Percentiles rank a stretch among this genome's conserved stretches.
Conservation (phyloP, 2,329 filamentous ascomycete species). For the Piedraia hortae region DNA sequence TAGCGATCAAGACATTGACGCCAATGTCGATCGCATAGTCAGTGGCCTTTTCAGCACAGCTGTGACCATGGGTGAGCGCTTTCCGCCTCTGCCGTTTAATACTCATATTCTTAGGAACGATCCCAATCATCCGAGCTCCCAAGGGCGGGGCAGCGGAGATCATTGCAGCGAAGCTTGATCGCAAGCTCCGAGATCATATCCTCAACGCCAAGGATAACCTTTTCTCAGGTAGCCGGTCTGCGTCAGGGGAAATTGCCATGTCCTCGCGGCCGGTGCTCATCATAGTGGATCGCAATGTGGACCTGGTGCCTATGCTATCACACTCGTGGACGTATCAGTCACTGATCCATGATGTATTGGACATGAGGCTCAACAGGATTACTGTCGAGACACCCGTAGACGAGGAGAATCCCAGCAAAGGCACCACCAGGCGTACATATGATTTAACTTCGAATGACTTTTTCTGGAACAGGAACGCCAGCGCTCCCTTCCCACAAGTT, state of each 20-base stretch:
- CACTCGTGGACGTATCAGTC: conserved; percentile 86
- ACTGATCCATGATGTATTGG: conserved; percentile 49
- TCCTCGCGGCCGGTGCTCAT: conserved; percentile 60
- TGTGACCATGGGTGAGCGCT: conserved; percentile 62
- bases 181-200: conserved; percentile 86
- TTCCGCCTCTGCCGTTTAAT: not conserved
- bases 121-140: conserved; percentile 84
- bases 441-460: conserved; percentile 77
- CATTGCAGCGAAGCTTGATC: conserved; percentile 78
- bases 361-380: conserved; percentile 74
- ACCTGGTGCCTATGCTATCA: conserved; percentile 93
- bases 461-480: conserved; percentile 87
- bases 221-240: conserved; percentile 42
- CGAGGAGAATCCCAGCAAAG: conserved; percentile 45
- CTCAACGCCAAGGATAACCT: conserved; percentile 95
- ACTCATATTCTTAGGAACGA: conserved; percentile 31
- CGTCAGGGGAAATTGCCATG: conserved; percentile 31
- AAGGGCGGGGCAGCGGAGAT: conserved; percentile 82
- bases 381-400: conserved; percentile 68
- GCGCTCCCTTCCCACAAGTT: conserved; percentile 76
- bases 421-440: conserved; percentile 62
- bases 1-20: conserved; percentile 68
- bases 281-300: conserved; percentile 82
- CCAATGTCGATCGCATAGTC: conserved; percentile 69
- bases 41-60: conserved; percentile 92